A percentile compares a stretch with the other conserved stretches of the same genome.
Evolutionary conservation across 352 stramenopile genomes (phyloP).

Genomic region (Halophytophthora polymorphica): DNA sequence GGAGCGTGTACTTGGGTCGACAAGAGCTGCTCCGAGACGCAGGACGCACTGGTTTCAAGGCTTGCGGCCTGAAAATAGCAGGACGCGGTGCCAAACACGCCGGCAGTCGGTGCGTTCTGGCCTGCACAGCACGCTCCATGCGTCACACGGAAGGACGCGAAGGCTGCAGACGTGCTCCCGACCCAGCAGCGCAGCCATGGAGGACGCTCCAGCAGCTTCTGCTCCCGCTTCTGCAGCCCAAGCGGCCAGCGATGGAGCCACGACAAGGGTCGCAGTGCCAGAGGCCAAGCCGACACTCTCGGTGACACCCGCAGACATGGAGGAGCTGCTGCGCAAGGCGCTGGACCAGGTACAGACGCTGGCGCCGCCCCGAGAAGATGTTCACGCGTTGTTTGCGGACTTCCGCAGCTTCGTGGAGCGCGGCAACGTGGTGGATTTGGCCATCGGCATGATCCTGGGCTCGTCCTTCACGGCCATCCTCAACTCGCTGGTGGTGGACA

Average conservation of each 20-base stretch:
- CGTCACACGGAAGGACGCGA: not conserved
- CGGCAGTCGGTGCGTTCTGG: too few species aligned
- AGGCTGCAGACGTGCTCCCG: not conserved
- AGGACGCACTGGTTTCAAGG: too few species aligned
- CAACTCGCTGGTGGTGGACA: constrained; percentile 68
- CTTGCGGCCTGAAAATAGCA: too few species aligned
- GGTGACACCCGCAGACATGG: constrained; percentile 7
- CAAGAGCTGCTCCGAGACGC: too few species aligned
- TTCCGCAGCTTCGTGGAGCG: constrained; percentile 76
- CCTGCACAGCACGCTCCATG: not conserved
- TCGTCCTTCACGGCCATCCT: constrained; percentile 66
- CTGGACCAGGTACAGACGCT: constrained; percentile 7
- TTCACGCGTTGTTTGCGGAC: constrained; percentile 25
- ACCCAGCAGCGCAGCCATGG: not conserved
- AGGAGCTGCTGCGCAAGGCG: constrained; percentile 7
- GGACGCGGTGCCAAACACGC: too few species aligned
- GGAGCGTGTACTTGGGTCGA: too few species aligned
- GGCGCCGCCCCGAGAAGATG: constrained; percentile 2
- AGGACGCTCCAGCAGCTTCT: not conserved
- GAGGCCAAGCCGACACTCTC: constrained; percentile 1
- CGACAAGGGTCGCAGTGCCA: too few species aligned
- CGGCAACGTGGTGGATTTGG: constrained; percentile 72
- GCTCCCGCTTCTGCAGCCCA: not conserved
- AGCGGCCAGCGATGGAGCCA: not conserved
- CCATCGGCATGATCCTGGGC: constrained; percentile 63